Evolutionary conservation across 257 asterid species (phyloP).

Genomic region (Ocimum tenuiflorum): DNA sequence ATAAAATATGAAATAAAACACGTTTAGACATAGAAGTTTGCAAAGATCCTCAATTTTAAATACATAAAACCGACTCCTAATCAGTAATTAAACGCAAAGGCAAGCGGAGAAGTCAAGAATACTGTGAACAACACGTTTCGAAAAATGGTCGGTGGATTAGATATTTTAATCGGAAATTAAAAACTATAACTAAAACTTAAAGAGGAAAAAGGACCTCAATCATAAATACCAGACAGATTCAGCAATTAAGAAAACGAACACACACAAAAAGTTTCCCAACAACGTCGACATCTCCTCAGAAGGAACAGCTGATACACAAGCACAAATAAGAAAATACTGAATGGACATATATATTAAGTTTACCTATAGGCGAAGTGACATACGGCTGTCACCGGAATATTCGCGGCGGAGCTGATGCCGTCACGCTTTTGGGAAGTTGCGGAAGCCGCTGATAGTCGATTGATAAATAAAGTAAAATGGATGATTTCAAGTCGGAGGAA

Average conservation of each 20-base stretch:
- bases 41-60: background rate
- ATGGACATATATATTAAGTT: too few species aligned
- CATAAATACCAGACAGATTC: background rate
- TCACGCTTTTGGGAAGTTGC: background rate
- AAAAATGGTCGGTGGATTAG: background rate
- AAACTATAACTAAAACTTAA: background rate
- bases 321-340: too few species aligned
- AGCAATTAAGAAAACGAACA: background rate
- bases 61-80: background rate
- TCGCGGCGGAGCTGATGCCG: background rate
- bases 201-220: background rate
- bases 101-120: background rate
- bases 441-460: background rate
- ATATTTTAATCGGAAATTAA: background rate
- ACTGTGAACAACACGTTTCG: background rate
- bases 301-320: background rate
- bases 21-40: background rate
- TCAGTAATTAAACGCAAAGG: background rate
- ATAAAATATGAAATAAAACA: background rate
- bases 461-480: background rate
- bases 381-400: conserved; percentile 9
- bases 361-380: background rate
- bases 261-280: background rate
- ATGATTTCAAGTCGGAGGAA: background rate
- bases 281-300: background rate